These are phyloP conservation scores for Silene coronaria DNA, from an alignment of 179 eudicot species.

Conservation along the genomic window DNA sequence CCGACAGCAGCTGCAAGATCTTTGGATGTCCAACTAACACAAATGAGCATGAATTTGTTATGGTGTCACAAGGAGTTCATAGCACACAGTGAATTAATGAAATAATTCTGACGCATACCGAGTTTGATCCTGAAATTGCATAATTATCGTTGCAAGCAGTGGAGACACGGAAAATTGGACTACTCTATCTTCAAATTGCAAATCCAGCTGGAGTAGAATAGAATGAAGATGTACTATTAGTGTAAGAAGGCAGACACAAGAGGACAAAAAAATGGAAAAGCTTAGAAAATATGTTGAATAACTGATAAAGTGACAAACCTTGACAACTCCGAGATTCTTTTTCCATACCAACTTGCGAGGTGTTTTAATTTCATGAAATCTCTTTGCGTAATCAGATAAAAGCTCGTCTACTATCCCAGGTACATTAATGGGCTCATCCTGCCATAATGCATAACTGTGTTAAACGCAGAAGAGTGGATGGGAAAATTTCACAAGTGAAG, in stretches of 20 bases:
- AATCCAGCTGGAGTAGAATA: conserved; percentile 54
- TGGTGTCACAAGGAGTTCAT: neutral
- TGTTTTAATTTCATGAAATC: conserved; percentile 85
- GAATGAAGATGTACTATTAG: conserved; percentile 6
- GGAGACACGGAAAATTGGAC: conserved; percentile 82
- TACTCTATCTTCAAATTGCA: conserved; percentile 76
- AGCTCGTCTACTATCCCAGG: conserved; percentile 72
- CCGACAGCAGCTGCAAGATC: conserved; percentile 88
- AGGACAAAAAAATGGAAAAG: neutral
- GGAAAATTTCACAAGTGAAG: neutral
- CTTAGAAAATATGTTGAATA: neutral
- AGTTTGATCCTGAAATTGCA: conserved; percentile 80
- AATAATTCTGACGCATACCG: conserved; percentile 36
- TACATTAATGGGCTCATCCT: conserved; percentile 75
- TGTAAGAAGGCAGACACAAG: neutral
- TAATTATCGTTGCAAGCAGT: conserved; percentile 79
- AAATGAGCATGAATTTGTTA: conserved; percentile 11
- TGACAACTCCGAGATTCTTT: conserved; percentile 92
- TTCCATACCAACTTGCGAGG: conserved; percentile 95
- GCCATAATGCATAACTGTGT: conserved; percentile 25
- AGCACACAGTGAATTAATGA: conserved; percentile 6
- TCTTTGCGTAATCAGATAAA: conserved; percentile 75
- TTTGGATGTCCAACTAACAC: conserved; percentile 78
- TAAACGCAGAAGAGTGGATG: conserved; percentile 1
- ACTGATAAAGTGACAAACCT: conserved; percentile 45